These are phyloP conservation scores for Rhizoclosmatium globosum DNA, from an alignment of 192 early-diverging fungal species.

Conservation along the genomic window DNA sequence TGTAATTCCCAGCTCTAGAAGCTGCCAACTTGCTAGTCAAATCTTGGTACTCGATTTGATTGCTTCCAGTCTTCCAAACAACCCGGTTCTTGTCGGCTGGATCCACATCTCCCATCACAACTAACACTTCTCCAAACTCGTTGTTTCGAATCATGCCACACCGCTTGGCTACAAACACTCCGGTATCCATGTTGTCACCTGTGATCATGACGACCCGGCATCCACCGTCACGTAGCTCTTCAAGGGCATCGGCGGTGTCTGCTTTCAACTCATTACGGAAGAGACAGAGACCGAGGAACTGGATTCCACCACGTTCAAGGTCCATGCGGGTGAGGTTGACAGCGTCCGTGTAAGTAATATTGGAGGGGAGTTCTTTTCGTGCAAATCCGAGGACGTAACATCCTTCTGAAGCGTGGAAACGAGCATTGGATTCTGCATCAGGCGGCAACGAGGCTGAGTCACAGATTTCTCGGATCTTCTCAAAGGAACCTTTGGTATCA, in stretches of 20 bases:
- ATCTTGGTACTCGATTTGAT: constrained; percentile 8
- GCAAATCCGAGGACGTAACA: constrained; percentile 85
- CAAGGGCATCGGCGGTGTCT: constrained; percentile 73
- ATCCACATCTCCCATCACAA: constrained; percentile 48
- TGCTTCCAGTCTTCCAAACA: constrained; percentile 41
- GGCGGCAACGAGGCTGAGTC: constrained; percentile 54
- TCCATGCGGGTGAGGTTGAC: constrained; percentile 59
- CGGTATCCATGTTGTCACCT: constrained; percentile 81
- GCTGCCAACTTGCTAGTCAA: constrained; percentile 11
- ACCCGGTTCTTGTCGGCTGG: not conserved
- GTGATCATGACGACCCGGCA: constrained; percentile 84
- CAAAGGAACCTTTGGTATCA: constrained; percentile 71
- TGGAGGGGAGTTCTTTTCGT: constrained; percentile 63
- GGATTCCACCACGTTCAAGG: constrained; percentile 63
- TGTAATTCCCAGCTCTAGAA: constrained; percentile 32
- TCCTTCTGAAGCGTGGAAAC: constrained; percentile 71
- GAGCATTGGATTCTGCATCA: constrained; percentile 64
- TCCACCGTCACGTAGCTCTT: constrained; percentile 70
- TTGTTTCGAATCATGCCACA: constrained; percentile 69
- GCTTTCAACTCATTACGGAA: constrained; percentile 81
- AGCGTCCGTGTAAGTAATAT: constrained; percentile 47
- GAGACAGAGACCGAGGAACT: constrained; percentile 66
- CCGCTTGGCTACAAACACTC: constrained; percentile 72
- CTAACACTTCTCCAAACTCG: constrained; percentile 59
- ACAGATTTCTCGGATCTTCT: constrained; percentile 67